Evolutionary conservation across 345 rosid genomes (phyloP), one percentile per base, ranked within the genome.

Genomic region (Eucalyptus marginata): DNA sequence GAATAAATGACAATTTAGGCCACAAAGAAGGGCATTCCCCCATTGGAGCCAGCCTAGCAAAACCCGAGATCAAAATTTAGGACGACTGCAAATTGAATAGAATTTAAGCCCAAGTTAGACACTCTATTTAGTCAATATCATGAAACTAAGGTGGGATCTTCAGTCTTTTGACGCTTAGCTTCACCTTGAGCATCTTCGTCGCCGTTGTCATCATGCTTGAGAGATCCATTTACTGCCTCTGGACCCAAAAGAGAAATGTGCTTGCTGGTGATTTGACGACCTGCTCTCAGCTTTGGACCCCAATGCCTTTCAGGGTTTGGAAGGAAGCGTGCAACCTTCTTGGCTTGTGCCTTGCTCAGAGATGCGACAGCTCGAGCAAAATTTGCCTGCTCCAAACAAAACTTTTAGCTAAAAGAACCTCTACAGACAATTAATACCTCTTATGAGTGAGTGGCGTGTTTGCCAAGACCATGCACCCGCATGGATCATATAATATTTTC

Each of bases 241-340:
- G 94, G 93, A 88, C 99, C 99, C 93, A 98, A 88, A 86, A 98
- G 98, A 49, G 99, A 98, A 24, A 97, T 89, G 90, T 98, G 99
- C 93, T 98, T 98, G 92, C 94, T 95, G 46, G 99, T 98, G 92
- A 98, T 96, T 90, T 93, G 95, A 49, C 99, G 98, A 87, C 99
- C 99, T 8, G 99, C 99, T 86, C 98, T 93, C 27, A 96, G 93
- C 93, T 98, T 98, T 36, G 99, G 99, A 36, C 99, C 99, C 99
- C 99, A 98, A 87, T 98, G 99, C 94, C 96, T 98, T 92, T 98
- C 99, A 16, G 99, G 99, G 90, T 98, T 98, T 20, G 99, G 98
- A 86, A 96, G 98, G 94, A 95, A 98, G 22, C 99, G 96, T 5
- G 96, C 97, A 22, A 96, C 92, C 90, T 97, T 98, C 95, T 97